These are phyloP conservation scores for Neckera pumila DNA, from an alignment of 225 moss, liverwort and hornwort genomes.

Conservation along the genomic window DNA sequence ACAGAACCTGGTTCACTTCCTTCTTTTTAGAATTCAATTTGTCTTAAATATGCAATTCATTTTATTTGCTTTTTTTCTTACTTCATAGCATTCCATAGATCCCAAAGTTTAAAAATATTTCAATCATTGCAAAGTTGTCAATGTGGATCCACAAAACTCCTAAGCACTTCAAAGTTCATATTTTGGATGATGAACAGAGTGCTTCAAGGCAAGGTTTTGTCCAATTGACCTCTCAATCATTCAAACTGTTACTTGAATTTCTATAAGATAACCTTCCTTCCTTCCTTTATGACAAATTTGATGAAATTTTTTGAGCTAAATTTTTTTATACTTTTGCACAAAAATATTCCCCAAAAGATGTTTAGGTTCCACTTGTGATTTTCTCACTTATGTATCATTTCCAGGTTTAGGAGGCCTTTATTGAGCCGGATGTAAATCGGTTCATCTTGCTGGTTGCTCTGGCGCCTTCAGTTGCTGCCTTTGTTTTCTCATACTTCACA, in stretches of 20 bases:
- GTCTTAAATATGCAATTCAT: background rate
- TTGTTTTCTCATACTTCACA: slow-evolving; percentile 18
- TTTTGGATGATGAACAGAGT: background rate
- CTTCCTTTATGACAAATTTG: background rate
- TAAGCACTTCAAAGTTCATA: background rate
- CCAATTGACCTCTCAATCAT: background rate
- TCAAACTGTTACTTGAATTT: background rate
- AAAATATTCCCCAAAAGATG: background rate
- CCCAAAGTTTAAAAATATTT: too few species aligned
- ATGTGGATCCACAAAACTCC: background rate
- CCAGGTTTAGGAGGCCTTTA: slow-evolving; percentile 40
- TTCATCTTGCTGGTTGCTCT: slow-evolving; percentile 29
- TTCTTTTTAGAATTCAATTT: background rate
- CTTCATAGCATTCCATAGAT: background rate
- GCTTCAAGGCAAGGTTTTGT: background rate
- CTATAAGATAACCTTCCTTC: background rate
- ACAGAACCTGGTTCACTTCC: background rate
- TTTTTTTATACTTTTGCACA: background rate
- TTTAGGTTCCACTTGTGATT: background rate
- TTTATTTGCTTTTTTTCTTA: background rate
- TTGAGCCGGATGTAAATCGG: slow-evolving; percentile 26
- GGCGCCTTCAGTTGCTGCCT: slow-evolving; percentile 27
- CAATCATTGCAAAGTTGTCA: too few species aligned
- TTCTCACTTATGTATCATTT: background rate
- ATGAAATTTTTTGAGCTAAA: background rate